A percentile compares a stretch with the other conserved stretches of the same genome.
These are phyloP conservation scores for Jackrogersella multiformis DNA, from an alignment of 495 filamentous ascomycete species.

Conservation along the genomic window DNA sequence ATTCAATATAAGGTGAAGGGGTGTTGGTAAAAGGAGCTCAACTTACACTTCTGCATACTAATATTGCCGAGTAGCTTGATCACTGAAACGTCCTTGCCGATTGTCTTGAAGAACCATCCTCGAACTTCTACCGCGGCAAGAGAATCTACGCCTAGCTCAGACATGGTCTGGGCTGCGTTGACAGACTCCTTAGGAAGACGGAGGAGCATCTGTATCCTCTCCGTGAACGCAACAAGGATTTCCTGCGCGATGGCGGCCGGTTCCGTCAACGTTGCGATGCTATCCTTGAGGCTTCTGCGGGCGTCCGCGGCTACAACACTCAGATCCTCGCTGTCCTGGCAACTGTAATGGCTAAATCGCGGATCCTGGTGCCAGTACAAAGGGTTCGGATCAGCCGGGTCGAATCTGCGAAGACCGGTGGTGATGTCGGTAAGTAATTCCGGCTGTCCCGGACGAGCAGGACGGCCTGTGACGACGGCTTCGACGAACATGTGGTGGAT, in stretches of 20 bases:
- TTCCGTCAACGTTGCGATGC: constrained; percentile 30
- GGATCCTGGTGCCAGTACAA: constrained; percentile 54
- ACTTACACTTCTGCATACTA: constrained; percentile 43
- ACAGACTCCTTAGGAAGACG: constrained; percentile 44
- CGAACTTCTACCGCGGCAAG: constrained; percentile 69
- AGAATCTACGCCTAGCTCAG: constrained; percentile 69
- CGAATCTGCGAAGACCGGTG: constrained; percentile 52
- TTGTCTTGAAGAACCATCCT: constrained; percentile 65
- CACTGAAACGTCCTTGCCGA: constrained; percentile 54
- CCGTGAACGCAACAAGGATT: constrained; percentile 40
- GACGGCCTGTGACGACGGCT: constrained; percentile 56
- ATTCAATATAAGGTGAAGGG: not conserved
- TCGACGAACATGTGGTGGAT: constrained; percentile 69
- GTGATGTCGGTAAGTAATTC: constrained; percentile 46
- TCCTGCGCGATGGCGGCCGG: constrained; percentile 27
- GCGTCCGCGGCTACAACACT: not conserved
- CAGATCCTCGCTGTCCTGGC: constrained; percentile 8
- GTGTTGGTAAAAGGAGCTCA: not conserved
- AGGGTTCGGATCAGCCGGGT: constrained; percentile 33
- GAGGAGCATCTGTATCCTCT: constrained; percentile 44
- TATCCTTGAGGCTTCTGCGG: constrained; percentile 37
- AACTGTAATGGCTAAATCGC: constrained; percentile 51
- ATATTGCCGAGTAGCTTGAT: constrained; percentile 54
- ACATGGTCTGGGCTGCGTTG: constrained; percentile 37
- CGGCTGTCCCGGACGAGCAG: constrained; percentile 25